Evolutionary conservation across 345 rosid species (phyloP), one percentile per base, ranked within the genome.

Genomic region (Stellera chamaejasme): DNA sequence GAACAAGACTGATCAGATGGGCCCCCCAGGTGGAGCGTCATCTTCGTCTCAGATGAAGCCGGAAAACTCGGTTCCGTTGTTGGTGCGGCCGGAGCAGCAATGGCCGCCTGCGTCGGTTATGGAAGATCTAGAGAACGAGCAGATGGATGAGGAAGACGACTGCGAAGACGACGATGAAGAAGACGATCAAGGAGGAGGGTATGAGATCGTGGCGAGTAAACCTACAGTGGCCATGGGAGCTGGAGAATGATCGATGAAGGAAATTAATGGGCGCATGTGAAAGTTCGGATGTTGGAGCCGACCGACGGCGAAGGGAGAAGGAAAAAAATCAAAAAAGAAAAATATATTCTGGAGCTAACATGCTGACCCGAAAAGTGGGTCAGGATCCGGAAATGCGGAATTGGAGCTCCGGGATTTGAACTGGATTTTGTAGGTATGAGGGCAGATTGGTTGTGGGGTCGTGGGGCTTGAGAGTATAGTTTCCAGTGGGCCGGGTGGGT

Each of bases 51-150:
- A 65, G 53, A 14, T 72, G 25, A 79, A 73, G 60, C 71, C 77
- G 25, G 78, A 77, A 50, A 70, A 74, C 50, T 68, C 77, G 13
- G 76, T 70, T 32, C 88, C 92, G 2, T 61, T 79, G 60, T 74
- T 79, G 85, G 86, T 85, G 2, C 79, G 54, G 27, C 92, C 86
- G 2, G 88, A 85, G 78, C 88, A 80, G 23, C 92, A 85, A 69
- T 84, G 92, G 92, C 92, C 92, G 27, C 83, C 83, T 0, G 65
- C 64, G 0, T 51, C 69, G 0, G 66, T 13, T 1, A 72, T 32
- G 67, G 75, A 69, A 32, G 79, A 74, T 39, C 19, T 66, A 42
- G 79, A 69, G 4, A 69, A 72, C 32, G 80, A 64, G 5, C 73
- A 69, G 55, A 69, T 43, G 72, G 56, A 7, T 0, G 79, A 80